Evolutionary conservation across 2,329 filamentous ascomycete genomes (phyloP), one percentile per base, ranked within the genome.

Genomic region (Scedosporium apiospermum): DNA sequence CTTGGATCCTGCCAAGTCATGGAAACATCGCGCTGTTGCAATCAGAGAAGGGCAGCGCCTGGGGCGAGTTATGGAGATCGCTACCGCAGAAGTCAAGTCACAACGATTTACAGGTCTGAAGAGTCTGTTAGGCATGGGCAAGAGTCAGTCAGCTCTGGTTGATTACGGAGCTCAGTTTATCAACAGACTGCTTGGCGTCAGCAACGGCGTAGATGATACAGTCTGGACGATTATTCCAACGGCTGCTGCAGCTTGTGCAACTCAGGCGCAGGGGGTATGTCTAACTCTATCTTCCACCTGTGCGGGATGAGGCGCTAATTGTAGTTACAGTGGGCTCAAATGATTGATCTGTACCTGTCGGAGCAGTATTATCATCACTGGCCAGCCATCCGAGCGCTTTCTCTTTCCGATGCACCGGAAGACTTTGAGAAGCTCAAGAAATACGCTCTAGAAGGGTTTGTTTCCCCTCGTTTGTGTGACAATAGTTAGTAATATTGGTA

Each of bases 101-200:
- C 14, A 44, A 27, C 26, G n/a, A 6, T 59, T 63, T 57, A 23
- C 53, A 16, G 42, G 53, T 6, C 42, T 63, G 4, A 41, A 57
- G 42, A 42, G 58, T 12, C 14, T 63, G n/a, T 18, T 63, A 6
- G 38, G 42, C 9, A 34, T 59, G 57, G 57, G 42, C n/a, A 49
- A n/a, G 53, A 30, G 3, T 58, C 16, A 63, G 44, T 63, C 71
- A 18, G 23, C n/a, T 1, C 73, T 88, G 27, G 76, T 77, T n/a
- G 79, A 82, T 55, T 87, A 85, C 66, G 85, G 86, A 4, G 76
- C 78, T 23, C 77, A 83, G 59, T 78, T 87, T 71, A 78, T 87
- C 59, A 76, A 80, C 61, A 75, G 79, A 6, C 75, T 88, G 64
- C 70, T 86, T 38, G 80, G 84, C 30, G 76, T 75, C 59, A 82